Percentiles rank a stretch among this genome's conserved stretches.
Evolutionary conservation across 1,139 yeast genomes (phyloP).

Genomic region (Taphrina flavorubra): DNA sequence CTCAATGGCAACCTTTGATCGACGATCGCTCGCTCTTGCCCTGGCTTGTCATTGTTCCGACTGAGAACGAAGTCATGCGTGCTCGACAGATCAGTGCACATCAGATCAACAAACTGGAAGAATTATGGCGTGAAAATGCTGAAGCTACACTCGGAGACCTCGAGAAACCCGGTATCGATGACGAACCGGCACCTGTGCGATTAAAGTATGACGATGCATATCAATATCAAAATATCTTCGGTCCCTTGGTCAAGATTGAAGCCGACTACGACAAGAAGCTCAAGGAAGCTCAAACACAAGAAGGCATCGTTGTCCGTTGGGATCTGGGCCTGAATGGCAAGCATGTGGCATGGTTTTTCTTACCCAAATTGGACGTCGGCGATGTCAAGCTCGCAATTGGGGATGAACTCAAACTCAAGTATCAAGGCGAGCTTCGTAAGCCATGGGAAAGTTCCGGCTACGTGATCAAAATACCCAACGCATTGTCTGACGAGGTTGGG

Average conservation of each 20-base stretch:
- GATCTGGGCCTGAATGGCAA: slow-evolving; percentile 67
- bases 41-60: slow-evolving; percentile 79
- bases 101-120: slow-evolving; percentile 76
- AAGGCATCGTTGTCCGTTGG: slow-evolving; percentile 78
- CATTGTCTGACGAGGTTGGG: slow-evolving; percentile 71
- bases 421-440: slow-evolving; percentile 59
- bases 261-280: slow-evolving; percentile 76
- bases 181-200: slow-evolving; percentile 70
- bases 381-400: slow-evolving; percentile 83
- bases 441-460: slow-evolving; percentile 77
- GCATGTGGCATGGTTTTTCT: slow-evolving; percentile 70
- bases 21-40: slow-evolving; percentile 77
- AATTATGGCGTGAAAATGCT: slow-evolving; percentile 77
- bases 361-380: slow-evolving; percentile 69
- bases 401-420: slow-evolving; percentile 73
- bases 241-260: slow-evolving; percentile 80
- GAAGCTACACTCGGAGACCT: slow-evolving; percentile 66
- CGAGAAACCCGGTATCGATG: slow-evolving; percentile 60
- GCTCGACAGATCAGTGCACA: slow-evolving; percentile 64
- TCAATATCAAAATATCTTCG: slow-evolving; percentile 84
- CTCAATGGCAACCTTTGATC: slow-evolving; percentile 85
- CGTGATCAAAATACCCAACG: slow-evolving; percentile 73
- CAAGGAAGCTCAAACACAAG: slow-evolving; percentile 80
- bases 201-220: slow-evolving; percentile 82
- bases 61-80: slow-evolving; percentile 65